These are phyloP conservation scores for Sphaerulina musiva DNA, from an alignment of 2,329 filamentous ascomycete species.

Conservation along the genomic window DNA sequence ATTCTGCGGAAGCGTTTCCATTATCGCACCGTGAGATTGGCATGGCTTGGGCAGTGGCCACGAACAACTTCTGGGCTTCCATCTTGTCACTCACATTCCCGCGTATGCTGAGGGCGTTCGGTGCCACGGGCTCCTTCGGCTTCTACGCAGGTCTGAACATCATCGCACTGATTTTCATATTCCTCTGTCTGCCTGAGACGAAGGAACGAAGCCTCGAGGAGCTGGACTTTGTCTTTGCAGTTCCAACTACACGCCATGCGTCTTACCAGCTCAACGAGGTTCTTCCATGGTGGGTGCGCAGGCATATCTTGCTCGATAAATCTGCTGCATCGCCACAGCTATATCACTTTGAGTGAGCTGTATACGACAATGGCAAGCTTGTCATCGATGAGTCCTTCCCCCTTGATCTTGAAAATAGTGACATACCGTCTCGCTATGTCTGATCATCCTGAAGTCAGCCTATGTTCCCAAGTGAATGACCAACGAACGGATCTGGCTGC, in stretches of 20 bases:
- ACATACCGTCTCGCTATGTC: too few relatives aligned
- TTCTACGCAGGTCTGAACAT: conserved; percentile 57
- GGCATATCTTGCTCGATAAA: conserved; percentile 1
- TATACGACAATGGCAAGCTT: neutral
- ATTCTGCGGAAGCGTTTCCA: conserved; percentile 33
- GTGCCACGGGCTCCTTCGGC: conserved; percentile 51
- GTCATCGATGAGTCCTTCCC: too few relatives aligned
- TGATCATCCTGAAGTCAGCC: too few relatives aligned
- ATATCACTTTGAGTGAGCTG: neutral
- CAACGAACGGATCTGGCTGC: too few relatives aligned
- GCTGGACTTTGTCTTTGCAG: conserved; percentile 42
- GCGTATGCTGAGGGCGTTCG: conserved; percentile 43
- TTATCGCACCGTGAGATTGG: conserved; percentile 29
- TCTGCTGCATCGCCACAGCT: neutral
- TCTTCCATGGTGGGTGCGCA: conserved; percentile 9
- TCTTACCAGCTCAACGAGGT: conserved; percentile 6
- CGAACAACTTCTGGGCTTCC: conserved; percentile 40
- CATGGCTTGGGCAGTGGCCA: conserved; percentile 30
- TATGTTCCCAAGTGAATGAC: too few relatives aligned
- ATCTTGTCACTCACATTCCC: conserved; percentile 48
- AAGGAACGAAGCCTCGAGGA: conserved; percentile 43
- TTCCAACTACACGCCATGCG: conserved; percentile 4
- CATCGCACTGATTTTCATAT: conserved; percentile 57
- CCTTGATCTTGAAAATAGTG: too few relatives aligned
- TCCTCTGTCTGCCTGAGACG: conserved; percentile 48